A percentile compares a stretch with the other conserved stretches of the same genome.
These are phyloP conservation scores for Bipolaris zeicola DNA, from an alignment of 2,329 filamentous ascomycete genomes.

Conservation along the genomic window DNA sequence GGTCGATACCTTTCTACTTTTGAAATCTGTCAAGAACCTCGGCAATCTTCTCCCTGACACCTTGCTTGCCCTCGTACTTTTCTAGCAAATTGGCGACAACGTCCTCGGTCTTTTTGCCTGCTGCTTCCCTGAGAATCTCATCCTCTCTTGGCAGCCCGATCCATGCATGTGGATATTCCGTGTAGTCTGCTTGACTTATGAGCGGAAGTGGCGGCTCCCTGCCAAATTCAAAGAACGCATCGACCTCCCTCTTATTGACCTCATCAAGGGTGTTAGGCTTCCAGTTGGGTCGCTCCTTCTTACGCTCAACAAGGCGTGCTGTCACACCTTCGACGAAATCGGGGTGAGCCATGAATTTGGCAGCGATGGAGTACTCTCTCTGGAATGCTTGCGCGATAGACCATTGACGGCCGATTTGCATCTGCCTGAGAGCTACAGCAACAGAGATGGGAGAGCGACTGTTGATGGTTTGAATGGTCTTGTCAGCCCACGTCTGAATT, in stretches of 20 bases:
- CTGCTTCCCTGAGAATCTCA: constrained; percentile 58
- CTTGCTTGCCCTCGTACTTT: constrained; percentile 53
- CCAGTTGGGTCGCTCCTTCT: constrained; percentile 72
- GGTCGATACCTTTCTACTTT: background rate
- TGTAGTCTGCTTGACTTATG: constrained; percentile 67
- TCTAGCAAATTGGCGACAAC: constrained; percentile 50
- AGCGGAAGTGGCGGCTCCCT: constrained; percentile 58
- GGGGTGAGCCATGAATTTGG: constrained; percentile 84
- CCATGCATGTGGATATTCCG: constrained; percentile 71
- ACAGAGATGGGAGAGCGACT: constrained; percentile 85
- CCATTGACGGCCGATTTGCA: constrained; percentile 78
- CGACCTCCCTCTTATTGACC: constrained; percentile 63
- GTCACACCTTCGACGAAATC: constrained; percentile 95
- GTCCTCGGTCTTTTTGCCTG: constrained; percentile 42
- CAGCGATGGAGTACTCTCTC: constrained; percentile 82
- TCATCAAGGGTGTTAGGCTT: constrained; percentile 73
- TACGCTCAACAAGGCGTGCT: constrained; percentile 75
- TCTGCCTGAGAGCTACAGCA: constrained; percentile 81
- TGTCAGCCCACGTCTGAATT: constrained; percentile 74
- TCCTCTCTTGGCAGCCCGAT: constrained; percentile 76
- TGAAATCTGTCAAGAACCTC: constrained; percentile 60
- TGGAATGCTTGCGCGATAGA: constrained; percentile 83
- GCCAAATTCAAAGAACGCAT: constrained; percentile 67
- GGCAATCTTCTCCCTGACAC: constrained; percentile 63
- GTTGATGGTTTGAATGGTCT: constrained; percentile 75